phyloP scores from a whole-genome alignment of 257 asterid genomes.

The Datura wrightii region DNA sequence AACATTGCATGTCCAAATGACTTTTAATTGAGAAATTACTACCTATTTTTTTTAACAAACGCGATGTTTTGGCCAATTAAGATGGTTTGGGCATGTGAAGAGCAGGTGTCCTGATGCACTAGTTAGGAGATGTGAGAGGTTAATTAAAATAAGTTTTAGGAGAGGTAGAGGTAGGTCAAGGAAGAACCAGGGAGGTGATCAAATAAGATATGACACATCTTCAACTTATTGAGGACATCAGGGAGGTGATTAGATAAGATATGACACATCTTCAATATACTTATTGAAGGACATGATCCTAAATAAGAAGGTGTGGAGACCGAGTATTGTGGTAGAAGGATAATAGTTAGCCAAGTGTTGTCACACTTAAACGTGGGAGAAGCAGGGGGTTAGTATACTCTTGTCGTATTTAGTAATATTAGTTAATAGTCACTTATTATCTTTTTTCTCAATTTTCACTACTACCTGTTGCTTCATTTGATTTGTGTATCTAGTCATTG shows the following conservation, averaged over 20 bases:
- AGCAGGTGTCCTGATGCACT: not conserved
- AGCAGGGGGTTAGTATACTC: not conserved
- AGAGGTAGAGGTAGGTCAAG: not conserved
- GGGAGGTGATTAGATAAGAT: too few relatives aligned
- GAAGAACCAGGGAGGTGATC: not conserved
- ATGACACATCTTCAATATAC: too few relatives aligned
- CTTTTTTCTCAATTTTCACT: not conserved
- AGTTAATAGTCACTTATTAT: not conserved
- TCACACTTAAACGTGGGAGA: not conserved
- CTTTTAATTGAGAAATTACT: not conserved
- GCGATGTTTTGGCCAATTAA: not conserved
- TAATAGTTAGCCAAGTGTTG: not conserved
- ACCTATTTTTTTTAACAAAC: not conserved
- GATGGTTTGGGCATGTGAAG: not conserved
- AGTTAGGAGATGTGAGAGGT: not conserved
- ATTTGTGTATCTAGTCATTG: not conserved
- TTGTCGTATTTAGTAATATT: not conserved
- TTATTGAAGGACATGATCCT: not conserved
- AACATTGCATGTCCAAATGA: not conserved
- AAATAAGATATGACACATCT: not conserved
- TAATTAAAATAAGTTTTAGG: not conserved
- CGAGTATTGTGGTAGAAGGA: not conserved
- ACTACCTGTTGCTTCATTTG: not conserved
- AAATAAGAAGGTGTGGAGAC: not conserved
- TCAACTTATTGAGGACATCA: not conserved